Conservation (phyloP, 2,329 filamentous ascomycete genomes). For the Trichoderma semiorbis region DNA sequence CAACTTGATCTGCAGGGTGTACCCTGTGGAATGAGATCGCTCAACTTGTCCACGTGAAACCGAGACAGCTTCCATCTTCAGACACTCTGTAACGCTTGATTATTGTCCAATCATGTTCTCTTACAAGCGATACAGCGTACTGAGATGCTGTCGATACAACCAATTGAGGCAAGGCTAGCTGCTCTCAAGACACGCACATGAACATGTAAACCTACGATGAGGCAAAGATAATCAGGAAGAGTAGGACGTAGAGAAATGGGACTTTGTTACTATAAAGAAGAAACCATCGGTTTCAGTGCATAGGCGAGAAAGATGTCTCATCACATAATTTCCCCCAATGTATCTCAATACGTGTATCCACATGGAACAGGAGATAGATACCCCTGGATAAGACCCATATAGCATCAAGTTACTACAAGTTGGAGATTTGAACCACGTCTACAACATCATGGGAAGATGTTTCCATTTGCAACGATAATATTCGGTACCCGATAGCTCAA, state of each 20-base stretch:
- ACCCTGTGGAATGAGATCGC: neutral
- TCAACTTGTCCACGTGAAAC: neutral
- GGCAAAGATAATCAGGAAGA: neutral
- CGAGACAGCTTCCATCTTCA: neutral
- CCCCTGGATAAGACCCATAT: neutral
- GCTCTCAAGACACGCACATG: neutral
- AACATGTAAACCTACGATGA: neutral
- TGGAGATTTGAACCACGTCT: neutral
- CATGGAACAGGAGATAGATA: neutral
- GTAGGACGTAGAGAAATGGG: neutral
- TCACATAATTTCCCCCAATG: neutral
- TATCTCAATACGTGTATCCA: neutral
- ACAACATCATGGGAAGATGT: neutral
- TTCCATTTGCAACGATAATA: neutral
- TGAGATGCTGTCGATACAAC: neutral
- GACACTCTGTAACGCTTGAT: neutral
- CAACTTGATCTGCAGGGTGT: neutral
- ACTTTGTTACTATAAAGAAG: neutral
- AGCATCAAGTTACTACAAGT: neutral
- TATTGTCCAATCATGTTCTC: neutral
- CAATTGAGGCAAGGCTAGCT: neutral
- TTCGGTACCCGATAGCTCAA: neutral
- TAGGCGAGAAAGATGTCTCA: neutral
- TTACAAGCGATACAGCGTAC: neutral
- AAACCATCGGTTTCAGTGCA: no score